These are phyloP conservation scores for Calonectria hongkongensis DNA, from an alignment of 2,329 filamentous ascomycete species.

Conservation along the genomic window DNA sequence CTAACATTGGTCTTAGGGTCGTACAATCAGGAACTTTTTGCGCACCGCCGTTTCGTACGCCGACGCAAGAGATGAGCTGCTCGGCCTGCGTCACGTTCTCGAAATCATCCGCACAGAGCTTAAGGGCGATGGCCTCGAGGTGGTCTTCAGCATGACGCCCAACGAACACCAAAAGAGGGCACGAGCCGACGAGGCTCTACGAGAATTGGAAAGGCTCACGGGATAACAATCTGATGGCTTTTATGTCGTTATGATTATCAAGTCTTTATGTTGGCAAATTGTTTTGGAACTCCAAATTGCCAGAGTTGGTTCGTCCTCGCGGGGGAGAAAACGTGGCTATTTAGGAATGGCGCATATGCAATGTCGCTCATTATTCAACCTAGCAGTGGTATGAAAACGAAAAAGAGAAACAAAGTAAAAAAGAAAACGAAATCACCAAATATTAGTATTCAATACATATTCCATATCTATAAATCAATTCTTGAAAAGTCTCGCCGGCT, in stretches of 20 bases:
- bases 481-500: not conserved
- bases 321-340: not conserved
- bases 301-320: not conserved
- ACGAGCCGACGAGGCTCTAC: constrained; percentile 15
- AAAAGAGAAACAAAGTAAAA: not conserved
- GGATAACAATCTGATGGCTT: not conserved
- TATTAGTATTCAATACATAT: not conserved
- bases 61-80: constrained; percentile 8
- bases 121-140: constrained; percentile 29
- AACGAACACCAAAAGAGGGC: constrained; percentile 22
- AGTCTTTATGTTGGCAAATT: not conserved
- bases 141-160: constrained; percentile 1
- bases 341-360: not conserved
- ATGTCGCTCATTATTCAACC: not conserved
- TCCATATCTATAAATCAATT: not conserved
- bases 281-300: not conserved
- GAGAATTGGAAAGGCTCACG: constrained; percentile 7
- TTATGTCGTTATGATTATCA: not conserved
- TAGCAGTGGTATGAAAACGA: not conserved
- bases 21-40: constrained; percentile 25
- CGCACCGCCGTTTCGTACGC: constrained; percentile 34
- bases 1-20: constrained; percentile 19
- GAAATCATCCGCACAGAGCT: constrained; percentile 29
- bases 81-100: constrained; percentile 22
- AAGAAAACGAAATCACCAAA: not conserved